Evolutionary conservation across 2,329 filamentous ascomycete species (phyloP).

Genomic region (Talaromyces sp.): DNA sequence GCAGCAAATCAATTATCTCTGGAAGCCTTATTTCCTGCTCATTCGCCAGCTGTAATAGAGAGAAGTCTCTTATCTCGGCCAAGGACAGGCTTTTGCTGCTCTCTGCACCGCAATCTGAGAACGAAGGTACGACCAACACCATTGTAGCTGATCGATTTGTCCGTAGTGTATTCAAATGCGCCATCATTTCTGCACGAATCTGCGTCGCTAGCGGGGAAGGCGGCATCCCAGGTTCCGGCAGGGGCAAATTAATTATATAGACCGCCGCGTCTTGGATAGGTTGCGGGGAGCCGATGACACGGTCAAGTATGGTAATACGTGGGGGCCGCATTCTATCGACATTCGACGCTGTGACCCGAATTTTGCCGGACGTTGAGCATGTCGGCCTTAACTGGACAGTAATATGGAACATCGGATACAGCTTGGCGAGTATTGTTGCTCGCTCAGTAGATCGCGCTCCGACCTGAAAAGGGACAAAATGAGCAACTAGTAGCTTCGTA

Average conservation of each 20-base stretch:
- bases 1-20: conserved; percentile 30
- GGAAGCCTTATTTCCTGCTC: conserved; percentile 27
- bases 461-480: conserved; percentile 16
- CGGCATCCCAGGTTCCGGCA: conserved; percentile 16
- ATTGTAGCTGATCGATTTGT: conserved; percentile 25
- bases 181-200: conserved; percentile 29
- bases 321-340: conserved; percentile 1
- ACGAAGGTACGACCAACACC: conserved; percentile 26
- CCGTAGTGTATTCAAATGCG: conserved; percentile 32
- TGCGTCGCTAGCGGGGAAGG: conserved; percentile 15
- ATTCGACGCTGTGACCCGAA: not conserved
- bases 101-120: conserved; percentile 25
- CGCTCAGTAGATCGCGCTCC: conserved; percentile 19
- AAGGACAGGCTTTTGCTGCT: conserved; percentile 21
- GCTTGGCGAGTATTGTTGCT: conserved; percentile 21
- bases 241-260: conserved; percentile 33
- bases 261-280: conserved; percentile 31
- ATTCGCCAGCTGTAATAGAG: conserved; percentile 29
- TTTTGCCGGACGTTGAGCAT: not conserved
- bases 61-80: conserved; percentile 30
- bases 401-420: conserved; percentile 26
- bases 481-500: not conserved
- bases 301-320: conserved; percentile 21
- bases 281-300: conserved; percentile 25
- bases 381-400: conserved; percentile 25